Evolutionary conservation across 805 yeast genomes (phyloP), one percentile per base, ranked within the genome.

Genomic region (Saturnispora serradocipensis): DNA sequence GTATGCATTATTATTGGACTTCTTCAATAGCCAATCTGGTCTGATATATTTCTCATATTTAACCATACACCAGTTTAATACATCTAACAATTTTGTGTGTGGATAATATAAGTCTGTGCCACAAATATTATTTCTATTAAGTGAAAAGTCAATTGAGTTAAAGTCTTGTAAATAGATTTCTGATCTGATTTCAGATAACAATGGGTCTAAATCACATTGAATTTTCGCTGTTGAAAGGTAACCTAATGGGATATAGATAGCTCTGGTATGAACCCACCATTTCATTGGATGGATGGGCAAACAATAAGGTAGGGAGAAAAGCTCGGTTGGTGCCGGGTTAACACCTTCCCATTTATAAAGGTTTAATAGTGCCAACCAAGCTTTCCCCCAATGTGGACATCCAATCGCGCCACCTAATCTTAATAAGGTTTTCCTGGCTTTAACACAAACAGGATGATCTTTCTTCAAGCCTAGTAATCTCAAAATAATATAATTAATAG

Each of bases 251-350:
- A 86, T 66, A 61, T 90, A 93, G 22, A 93, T 87, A 0, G 93
- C 96, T 52, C 99, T 74, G 0, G 97, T 90, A 62, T 93, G 99
- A 22, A 91, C 97, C 99, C 99, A 93, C 99, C 98, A 93, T 63
- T 87, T 78, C 35, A 90, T 95, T 1, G 99, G 99, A 62, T 93
- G 98, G 40, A 89, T 72, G 0, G 96, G 95, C 2, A 84, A 61
- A 46, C 73, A 63, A 55, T 88, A 86, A 1, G 99, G 99, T 42
- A 91, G 67, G 53, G 84, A 67, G 93, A 96, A 93, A 46, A 89
- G 69, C 63, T 93, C 99, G 1, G 97, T 91, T 3, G 99, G 99
- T 1, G 97, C 95, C 3, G 99, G 99, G 59, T 93, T 93, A 5
- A 91, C 96, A 51, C 99, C 99, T 55, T 86, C 95, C 96, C 98